Evolutionary conservation across 2,329 filamentous ascomycete species (phyloP).

Genomic region (Lecanoromycetidae sp.): DNA sequence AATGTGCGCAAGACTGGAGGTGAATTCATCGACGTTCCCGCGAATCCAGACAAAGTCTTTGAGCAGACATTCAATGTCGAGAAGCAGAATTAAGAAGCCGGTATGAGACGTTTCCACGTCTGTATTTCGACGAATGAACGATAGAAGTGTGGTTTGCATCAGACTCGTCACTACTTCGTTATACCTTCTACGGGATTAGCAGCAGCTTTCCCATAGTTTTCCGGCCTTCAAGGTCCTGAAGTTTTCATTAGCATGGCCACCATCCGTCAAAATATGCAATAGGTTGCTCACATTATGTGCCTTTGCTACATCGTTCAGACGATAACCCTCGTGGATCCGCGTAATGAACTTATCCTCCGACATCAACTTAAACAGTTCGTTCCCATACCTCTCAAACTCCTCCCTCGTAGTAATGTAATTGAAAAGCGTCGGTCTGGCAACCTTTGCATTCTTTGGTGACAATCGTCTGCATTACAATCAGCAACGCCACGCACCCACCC

Average conservation of each 20-base stretch:
- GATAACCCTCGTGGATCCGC: conserved; percentile 64
- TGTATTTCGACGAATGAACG: too few species aligned
- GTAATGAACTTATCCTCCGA: conserved; percentile 57
- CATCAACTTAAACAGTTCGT: conserved; percentile 63
- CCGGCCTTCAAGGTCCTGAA: conserved; percentile 61
- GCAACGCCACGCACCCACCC: conserved; percentile 1
- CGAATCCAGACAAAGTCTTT: not conserved
- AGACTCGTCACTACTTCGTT: not conserved
- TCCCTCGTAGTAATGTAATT: conserved; percentile 57
- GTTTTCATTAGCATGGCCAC: conserved; percentile 1
- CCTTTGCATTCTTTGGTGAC: conserved; percentile 60
- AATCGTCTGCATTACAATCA: conserved; percentile 35
- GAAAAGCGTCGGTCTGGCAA: conserved; percentile 63
- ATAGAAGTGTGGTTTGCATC: too few species aligned
- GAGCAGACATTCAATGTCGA: conserved; percentile 2
- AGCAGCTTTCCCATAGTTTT: conserved; percentile 77
- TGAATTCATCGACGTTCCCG: conserved; percentile 1
- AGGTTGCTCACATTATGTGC: conserved; percentile 48
- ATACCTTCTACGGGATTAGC: conserved; percentile 42
- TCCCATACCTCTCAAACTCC: conserved; percentile 58
- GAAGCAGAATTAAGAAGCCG: conserved; percentile 4
- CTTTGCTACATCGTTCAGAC: conserved; percentile 56
- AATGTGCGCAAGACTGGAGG: not conserved
- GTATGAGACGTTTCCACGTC: not conserved
- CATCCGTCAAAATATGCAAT: not conserved